Base-by-base conservation (phyloP, 106 monocot species). In the Dendrobium catenatum region DNA sequence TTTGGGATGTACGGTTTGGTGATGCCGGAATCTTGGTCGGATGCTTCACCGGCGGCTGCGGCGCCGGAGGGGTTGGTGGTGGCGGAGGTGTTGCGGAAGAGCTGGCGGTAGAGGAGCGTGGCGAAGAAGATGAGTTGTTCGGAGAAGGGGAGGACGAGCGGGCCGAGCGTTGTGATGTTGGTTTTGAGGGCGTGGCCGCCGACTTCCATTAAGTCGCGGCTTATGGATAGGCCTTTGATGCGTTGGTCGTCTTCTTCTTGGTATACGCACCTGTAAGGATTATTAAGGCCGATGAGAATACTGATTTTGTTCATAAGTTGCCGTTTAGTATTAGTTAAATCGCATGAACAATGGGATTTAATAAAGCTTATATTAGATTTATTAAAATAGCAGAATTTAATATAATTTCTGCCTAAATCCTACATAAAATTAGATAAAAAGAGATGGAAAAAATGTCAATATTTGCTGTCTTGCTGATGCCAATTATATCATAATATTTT, bases 1-100 rank as follows among this genome's bases (percentile, higher is more conserved):
- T 97, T 89, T 0, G 97, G 92, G 49, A 94, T 91, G 92, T 95
- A 95, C 0, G 95, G 92, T 68, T 83, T 86, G 27, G 77, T 54
- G 64, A 80, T 61, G 41, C 82, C 40, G 68, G 80, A 16, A 22
- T 66, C 9, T 24, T 66, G n/a, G 64, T n/a, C n/a, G 64, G 64
- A 22, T 5, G 0, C n/a, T 2, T 64, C 24, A n/a, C 29, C 72
- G 42, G 7, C 4, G 9, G 46, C 46, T 1, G 46, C 10, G 80
- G 0, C 11, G 31, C 31, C 17, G 42, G 42, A 8, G 43, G 42
- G 5, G 59, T 76, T 15, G 27, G 77, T 6, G 41, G 56, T 16
- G 33, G 80, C 5, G 46, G 56, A 3, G 33, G 58, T 78, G 40
- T 16, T 37, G 4, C 81, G 73, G 86, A 86, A 81, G 79, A 85